Evolutionary conservation across 495 filamentous ascomycete genomes (phyloP).

Genomic region (Neurospora terricola): DNA sequence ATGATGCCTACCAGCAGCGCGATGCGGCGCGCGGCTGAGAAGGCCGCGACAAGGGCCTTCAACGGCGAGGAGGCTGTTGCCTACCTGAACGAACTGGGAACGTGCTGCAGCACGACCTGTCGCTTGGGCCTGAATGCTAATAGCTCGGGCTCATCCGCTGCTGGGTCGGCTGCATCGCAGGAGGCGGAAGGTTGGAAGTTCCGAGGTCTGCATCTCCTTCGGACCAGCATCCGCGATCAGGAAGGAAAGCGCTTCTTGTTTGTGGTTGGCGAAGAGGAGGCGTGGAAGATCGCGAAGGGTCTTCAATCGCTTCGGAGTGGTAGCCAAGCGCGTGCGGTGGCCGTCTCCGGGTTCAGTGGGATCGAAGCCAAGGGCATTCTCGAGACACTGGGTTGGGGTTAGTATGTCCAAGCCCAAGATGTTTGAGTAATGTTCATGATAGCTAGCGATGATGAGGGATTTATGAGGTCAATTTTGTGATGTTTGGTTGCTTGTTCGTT

Average conservation of each 20-base stretch:
- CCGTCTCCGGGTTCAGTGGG: conserved; percentile 49
- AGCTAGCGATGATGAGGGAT: background rate
- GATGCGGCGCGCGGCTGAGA: conserved; percentile 31
- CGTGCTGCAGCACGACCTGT: conserved; percentile 54
- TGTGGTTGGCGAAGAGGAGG: conserved; percentile 69
- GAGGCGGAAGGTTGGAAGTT: conserved; percentile 45
- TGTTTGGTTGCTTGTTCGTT: background rate
- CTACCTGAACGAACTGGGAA: conserved; percentile 46
- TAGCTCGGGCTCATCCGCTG: conserved; percentile 8
- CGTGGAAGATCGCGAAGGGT: conserved; percentile 85
- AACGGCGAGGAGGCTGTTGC: conserved; percentile 54
- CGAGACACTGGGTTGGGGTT: conserved; percentile 47
- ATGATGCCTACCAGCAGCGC: conserved; percentile 18
- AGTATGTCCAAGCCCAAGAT: background rate
- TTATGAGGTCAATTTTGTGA: background rate
- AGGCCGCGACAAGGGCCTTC: conserved; percentile 35
- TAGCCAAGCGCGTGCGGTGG: conserved; percentile 55
- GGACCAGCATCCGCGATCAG: conserved; percentile 73
- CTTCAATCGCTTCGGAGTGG: conserved; percentile 65
- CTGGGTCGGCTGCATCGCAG: conserved; percentile 24
- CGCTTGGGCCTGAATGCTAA: conserved; percentile 25
- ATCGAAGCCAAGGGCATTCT: conserved; percentile 53
- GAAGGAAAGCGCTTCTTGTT: conserved; percentile 80
- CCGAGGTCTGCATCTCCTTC: conserved; percentile 61
- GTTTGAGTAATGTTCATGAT: background rate